Percentiles rank a stretch among this genome's conserved stretches.
phyloP scores from a whole-genome alignment of 2,329 filamentous ascomycete species.

The Xylaria multiplex region DNA sequence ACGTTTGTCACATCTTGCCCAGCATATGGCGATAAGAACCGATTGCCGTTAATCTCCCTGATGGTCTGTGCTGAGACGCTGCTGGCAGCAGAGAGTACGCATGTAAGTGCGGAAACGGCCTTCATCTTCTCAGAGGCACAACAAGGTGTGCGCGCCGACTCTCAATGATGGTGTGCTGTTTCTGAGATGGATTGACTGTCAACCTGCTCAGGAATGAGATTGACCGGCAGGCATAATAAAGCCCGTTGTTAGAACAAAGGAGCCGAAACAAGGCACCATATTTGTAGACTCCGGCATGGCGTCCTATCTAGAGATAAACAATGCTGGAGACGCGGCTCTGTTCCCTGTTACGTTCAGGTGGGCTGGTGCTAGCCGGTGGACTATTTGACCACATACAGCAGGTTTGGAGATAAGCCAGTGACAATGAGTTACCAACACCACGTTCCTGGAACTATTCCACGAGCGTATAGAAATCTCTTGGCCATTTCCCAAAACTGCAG shows the following conservation, averaged over 20 bases:
- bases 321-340: constrained; percentile 4
- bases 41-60: constrained; percentile 72
- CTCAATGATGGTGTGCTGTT: constrained; percentile 2
- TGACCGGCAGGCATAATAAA: background rate
- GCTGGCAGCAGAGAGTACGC: constrained; percentile 49
- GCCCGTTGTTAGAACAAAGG: background rate
- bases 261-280: background rate
- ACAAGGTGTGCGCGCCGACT: background rate
- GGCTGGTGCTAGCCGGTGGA: background rate
- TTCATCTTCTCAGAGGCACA: constrained; percentile 23
- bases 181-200: constrained; percentile 2
- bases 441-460: constrained; percentile 26
- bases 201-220: background rate
- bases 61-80: constrained; percentile 54
- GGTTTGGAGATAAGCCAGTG: constrained; percentile 27
- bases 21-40: constrained; percentile 69
- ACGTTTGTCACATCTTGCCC: constrained; percentile 67
- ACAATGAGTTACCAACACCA: constrained; percentile 16
- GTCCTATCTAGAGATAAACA: constrained; percentile 3
- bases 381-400: background rate
- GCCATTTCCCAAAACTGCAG: constrained; percentile 34
- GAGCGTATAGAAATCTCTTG: constrained; percentile 21
- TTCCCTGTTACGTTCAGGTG: constrained; percentile 4
- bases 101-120: constrained; percentile 21
- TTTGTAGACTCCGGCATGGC: constrained; percentile 9